Percentiles rank a stretch among this genome's conserved stretches.
Conservation (phyloP, 225 moss, liverwort and hornwort species). For the Rhytidiadelphus loreus region DNA sequence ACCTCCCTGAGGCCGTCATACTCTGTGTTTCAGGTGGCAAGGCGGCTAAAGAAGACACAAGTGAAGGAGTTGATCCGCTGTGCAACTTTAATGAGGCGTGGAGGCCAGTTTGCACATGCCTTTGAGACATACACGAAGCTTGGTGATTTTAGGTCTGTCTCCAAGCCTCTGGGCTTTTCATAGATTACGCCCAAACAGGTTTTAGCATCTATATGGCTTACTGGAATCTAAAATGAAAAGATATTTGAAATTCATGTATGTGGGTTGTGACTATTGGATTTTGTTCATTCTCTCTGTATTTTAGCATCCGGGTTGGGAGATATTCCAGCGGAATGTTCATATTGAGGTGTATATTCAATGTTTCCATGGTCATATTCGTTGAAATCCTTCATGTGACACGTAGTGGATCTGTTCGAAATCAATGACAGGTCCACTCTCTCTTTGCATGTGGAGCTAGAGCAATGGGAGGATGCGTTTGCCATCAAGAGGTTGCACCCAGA, state of each 20-base stretch:
- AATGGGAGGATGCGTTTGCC: conserved; percentile 95
- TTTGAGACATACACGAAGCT: conserved; percentile 82
- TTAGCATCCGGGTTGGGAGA: neutral
- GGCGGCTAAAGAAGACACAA: conserved; percentile 76
- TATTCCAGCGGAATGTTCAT: neutral
- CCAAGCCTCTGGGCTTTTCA: neutral
- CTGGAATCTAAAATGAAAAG: neutral
- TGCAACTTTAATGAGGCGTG: conserved; percentile 67
- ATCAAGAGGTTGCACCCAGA: conserved; percentile 73
- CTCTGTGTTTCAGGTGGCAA: conserved; percentile 43
- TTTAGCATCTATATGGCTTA: neutral
- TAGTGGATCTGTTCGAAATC: neutral
- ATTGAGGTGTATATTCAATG: neutral
- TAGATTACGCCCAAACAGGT: neutral
- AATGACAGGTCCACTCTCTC: conserved; percentile 74
- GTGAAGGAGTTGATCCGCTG: conserved; percentile 53
- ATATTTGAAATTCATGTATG: neutral
- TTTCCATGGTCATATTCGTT: neutral
- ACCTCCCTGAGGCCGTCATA: neutral
- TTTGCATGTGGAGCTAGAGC: conserved; percentile 88
- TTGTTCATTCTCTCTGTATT: neutral
- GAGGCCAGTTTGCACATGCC: conserved; percentile 79
- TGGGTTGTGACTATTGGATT: neutral
- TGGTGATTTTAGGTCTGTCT: conserved; percentile 69
- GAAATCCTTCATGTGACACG: neutral